Evolutionary conservation across 768 basidiomycete genomes (phyloP), one percentile per base, ranked within the genome.

Genomic region (Mycena leptocephala): DNA sequence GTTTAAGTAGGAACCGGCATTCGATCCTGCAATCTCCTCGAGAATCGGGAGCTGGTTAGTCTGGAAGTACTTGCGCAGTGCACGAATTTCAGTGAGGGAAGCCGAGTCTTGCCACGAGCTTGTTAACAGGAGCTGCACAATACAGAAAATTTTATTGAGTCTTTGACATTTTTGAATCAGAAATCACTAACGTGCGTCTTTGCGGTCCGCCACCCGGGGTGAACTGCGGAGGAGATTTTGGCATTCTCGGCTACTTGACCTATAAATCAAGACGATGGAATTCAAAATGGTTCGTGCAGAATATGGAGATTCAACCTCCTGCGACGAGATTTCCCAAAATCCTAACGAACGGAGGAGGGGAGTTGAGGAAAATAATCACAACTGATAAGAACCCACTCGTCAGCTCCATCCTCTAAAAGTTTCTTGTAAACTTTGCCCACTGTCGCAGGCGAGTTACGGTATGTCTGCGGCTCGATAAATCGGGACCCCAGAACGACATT

Each of bases 151-250:
- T 13, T 6, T 6, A 37, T 6, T 37, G 6, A 37, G 35, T 33
- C 14, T n/a, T 43, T 37, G 0, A 59, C 0, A 37, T n/a, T 24
- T 67, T 16, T 20, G 22, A 51, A 13, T 14, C 5, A 35, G 33
- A 43, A 28, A 22, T 32, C 16, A 76, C 84, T 55, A 61, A 85
- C 86, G 67, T 85, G 86, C 28, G 82, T 81, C 76, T 87, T 86
- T 0, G 87, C 86, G 2, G 79, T 81, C 63, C 86, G 77, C 87
- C 87, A 87, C 37, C 79, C 83, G 6, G 85, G 85, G 55, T 67
- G n/a, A 5, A 76, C 48, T 5, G 86, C 85, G 20, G 79, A 83
- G 24, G 78, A 78, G 20, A 87, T 79, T 39, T 83, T 30, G 7
- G 82, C 83, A 70, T 86, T 86, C 35, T 80, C 78, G 9, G 86